These are phyloP conservation scores for Aspergillus saccharolyticus DNA, from an alignment of 495 filamentous ascomycete species.

Conservation along the genomic window DNA sequence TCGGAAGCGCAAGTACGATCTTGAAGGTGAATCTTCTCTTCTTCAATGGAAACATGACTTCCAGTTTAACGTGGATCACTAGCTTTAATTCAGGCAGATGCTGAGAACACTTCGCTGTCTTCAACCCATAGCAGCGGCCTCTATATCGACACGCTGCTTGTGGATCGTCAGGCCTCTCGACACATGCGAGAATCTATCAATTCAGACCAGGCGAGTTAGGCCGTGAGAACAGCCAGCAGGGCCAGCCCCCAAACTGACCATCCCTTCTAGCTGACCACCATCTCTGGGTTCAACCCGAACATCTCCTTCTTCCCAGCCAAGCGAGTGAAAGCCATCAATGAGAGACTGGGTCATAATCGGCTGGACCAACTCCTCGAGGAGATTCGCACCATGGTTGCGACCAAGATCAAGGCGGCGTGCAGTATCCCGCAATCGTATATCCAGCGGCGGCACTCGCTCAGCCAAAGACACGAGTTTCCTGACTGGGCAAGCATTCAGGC, in stretches of 20 bases:
- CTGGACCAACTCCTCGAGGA: slow-evolving; percentile 16
- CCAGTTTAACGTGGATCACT: neutral
- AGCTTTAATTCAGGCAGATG: neutral
- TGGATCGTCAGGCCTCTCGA: neutral
- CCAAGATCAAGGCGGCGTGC: slow-evolving; percentile 10
- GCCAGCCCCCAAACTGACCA: neutral
- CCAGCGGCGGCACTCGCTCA: neutral
- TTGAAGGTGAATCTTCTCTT: neutral
- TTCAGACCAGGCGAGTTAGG: neutral
- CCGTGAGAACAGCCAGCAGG: neutral
- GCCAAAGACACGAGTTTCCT: neutral
- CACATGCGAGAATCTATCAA: neutral
- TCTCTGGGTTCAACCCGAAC: slow-evolving; percentile 19
- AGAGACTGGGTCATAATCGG: slow-evolving; percentile 12
- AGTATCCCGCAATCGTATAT: neutral
- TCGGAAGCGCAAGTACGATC: neutral
- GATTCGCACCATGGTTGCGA: slow-evolving; percentile 10
- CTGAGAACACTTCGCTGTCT: neutral
- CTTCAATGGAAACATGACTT: no score
- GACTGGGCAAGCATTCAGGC: neutral
- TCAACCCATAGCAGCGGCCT: neutral
- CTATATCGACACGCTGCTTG: neutral
- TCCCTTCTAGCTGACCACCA: neutral
- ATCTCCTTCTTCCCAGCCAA: slow-evolving; percentile 16
- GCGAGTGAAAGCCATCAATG: slow-evolving; percentile 10